Conservation (phyloP, 495 filamentous ascomycete species). For the Entonaema liquescens region DNA sequence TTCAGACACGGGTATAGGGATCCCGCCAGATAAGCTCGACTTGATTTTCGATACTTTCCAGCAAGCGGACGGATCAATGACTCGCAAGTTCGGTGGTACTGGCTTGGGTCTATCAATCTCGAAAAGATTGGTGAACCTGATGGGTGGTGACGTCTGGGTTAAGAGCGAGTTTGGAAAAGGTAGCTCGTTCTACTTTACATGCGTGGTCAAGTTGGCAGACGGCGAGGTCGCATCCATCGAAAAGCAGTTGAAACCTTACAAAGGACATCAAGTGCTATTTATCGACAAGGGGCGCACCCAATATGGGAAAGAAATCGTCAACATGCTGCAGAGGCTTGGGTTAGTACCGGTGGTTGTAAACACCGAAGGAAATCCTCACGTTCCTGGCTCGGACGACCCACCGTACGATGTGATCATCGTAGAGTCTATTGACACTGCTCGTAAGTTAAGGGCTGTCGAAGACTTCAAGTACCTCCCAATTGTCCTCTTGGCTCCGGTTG, state of each 20-base stretch:
- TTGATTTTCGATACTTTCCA: slow-evolving; percentile 99
- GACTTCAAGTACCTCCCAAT: slow-evolving; percentile 98
- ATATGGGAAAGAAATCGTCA: slow-evolving; percentile 76
- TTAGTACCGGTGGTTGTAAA: slow-evolving; percentile 84
- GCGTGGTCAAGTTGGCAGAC: slow-evolving; percentile 85
- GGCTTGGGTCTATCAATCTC: slow-evolving; percentile 97
- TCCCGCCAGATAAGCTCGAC: slow-evolving; percentile 94
- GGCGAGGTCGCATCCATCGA: slow-evolving; percentile 82
- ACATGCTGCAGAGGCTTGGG: slow-evolving; percentile 81
- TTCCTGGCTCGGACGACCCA: slow-evolving; percentile 65
- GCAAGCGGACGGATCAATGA: slow-evolving; percentile 98
- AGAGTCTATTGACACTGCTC: slow-evolving; percentile 89
- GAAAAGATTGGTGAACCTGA: slow-evolving; percentile 91
- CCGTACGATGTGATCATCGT: slow-evolving; percentile 97
- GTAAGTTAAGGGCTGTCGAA: slow-evolving; percentile 83
- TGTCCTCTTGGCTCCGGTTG: slow-evolving; percentile 88
- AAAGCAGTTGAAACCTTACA: slow-evolving; percentile 87
- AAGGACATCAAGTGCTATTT: slow-evolving; percentile 91
- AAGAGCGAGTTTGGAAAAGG: slow-evolving; percentile 92
- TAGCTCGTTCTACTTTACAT: slow-evolving; percentile 97
- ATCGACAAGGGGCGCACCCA: slow-evolving; percentile 92
- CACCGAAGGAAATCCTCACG: slow-evolving; percentile 64
- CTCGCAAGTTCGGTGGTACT: slow-evolving; percentile 94
- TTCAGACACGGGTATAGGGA: slow-evolving; percentile 96
- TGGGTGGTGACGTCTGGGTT: slow-evolving; percentile 98